These are phyloP conservation scores for Tulasnella sp. DNA, from an alignment of 768 basidiomycete species.

Conservation along the genomic window DNA sequence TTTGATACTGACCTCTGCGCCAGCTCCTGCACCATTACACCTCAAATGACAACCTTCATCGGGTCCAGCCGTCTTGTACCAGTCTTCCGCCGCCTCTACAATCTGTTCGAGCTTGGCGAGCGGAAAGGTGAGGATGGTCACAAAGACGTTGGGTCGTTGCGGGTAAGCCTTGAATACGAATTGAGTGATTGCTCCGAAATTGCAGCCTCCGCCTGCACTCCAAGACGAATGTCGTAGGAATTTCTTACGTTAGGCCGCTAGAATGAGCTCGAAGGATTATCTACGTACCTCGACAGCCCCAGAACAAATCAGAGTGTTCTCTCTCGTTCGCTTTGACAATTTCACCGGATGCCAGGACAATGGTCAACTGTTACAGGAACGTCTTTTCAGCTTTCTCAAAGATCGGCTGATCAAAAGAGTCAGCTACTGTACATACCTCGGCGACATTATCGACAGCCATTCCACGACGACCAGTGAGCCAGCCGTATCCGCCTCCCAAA, in stretches of 20 bases:
- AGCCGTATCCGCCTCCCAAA: constrained; percentile 47
- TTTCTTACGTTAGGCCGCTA: no score
- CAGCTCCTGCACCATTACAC: background rate
- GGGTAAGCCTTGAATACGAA: background rate
- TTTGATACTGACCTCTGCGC: background rate
- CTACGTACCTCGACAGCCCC: background rate
- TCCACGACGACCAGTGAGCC: constrained; percentile 29
- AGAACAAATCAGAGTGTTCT: constrained; percentile 5
- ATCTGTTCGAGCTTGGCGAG: background rate
- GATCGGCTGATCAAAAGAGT: no score
- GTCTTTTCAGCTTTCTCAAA: no score
- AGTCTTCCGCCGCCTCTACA: background rate
- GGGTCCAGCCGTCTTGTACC: background rate
- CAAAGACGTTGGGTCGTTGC: background rate
- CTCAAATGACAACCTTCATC: background rate
- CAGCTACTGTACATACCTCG: constrained; percentile 16
- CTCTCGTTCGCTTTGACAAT: constrained; percentile 2
- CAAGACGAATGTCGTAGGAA: background rate
- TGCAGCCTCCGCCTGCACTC: background rate
- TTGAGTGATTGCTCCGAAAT: background rate
- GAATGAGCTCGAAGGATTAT: background rate
- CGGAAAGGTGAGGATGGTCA: background rate
- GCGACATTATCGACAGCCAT: constrained; percentile 21
- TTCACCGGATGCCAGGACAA: constrained; percentile 8
- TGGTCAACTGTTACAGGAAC: constrained; percentile 12